Percentiles rank a stretch among this genome's conserved stretches.
Evolutionary conservation across 805 yeast species (phyloP).

Genomic region (Candida easanensis): DNA sequence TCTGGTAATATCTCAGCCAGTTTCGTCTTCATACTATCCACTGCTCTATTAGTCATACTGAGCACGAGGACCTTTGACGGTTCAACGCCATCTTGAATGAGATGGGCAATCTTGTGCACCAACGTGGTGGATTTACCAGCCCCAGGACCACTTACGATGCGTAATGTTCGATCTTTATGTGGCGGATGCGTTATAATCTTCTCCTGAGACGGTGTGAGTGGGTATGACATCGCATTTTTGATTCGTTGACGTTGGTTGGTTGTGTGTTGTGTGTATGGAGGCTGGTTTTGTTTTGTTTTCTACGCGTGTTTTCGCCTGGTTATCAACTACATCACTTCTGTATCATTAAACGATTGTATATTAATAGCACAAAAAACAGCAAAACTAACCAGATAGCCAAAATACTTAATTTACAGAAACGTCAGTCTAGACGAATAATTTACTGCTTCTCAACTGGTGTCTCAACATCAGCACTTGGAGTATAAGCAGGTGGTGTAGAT

Average conservation of each 20-base stretch:
- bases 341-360: no score
- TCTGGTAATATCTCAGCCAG: constrained; percentile 31
- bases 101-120: constrained; percentile 47
- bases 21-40: constrained; percentile 40
- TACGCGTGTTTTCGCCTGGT: no score
- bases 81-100: constrained; percentile 36
- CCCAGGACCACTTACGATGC: constrained; percentile 70
- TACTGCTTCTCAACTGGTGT: no score
- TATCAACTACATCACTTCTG: no score
- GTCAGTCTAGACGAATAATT: no score
- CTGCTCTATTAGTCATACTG: constrained; percentile 70
- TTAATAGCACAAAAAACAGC: no score
- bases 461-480: constrained; percentile 1
- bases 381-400: no score
- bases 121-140: constrained; percentile 69
- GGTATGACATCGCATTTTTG: neutral
- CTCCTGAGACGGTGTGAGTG: constrained; percentile 42
- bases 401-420: no score
- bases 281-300: no score
- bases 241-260: no score
- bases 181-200: constrained; percentile 43
- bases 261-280: neutral
- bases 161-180: constrained; percentile 38
- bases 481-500: neutral
- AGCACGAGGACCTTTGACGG: constrained; percentile 60